These are phyloP conservation scores for Rhizopogon rudus DNA, from an alignment of 768 basidiomycete species.

Conservation along the genomic window DNA sequence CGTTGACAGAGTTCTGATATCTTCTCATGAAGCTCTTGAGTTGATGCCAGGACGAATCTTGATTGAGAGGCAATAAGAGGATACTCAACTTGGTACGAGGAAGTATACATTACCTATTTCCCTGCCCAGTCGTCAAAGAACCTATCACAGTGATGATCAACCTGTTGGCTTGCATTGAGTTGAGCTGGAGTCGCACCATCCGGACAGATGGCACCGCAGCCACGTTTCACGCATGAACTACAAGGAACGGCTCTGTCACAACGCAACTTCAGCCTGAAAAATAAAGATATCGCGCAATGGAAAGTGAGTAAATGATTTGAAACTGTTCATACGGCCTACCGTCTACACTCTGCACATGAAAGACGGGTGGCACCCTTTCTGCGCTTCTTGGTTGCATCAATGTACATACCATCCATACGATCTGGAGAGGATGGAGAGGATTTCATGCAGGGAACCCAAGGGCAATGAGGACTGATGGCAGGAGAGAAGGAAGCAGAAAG, in stretches of 20 bases:
- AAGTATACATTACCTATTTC: constrained; percentile 53
- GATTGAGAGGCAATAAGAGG: constrained; percentile 1
- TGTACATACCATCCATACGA: constrained; percentile 21
- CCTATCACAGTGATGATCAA: constrained; percentile 36
- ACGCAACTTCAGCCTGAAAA: constrained; percentile 25
- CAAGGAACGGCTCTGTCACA: constrained; percentile 79
- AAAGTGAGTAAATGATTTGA: not conserved
- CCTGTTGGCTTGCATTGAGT: constrained; percentile 10
- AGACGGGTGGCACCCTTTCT: constrained; percentile 71
- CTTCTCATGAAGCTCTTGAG: constrained; percentile 79
- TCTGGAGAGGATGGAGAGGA: not conserved
- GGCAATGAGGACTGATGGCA: constrained; percentile 31
- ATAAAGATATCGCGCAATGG: not conserved
- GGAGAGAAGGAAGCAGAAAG: constrained; percentile 13
- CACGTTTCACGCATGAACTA: constrained; percentile 75
- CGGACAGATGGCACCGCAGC: constrained; percentile 78
- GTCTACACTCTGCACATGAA: constrained; percentile 77
- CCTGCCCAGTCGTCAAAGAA: constrained; percentile 76
- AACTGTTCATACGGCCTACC: constrained; percentile 33
- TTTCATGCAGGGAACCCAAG: constrained; percentile 12
- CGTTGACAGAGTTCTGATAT: constrained; percentile 69
- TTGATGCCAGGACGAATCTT: constrained; percentile 77
- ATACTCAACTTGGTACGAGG: not conserved
- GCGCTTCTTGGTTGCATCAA: constrained; percentile 47
- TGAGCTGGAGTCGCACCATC: constrained; percentile 46